A percentile compares a stretch with the other conserved stretches of the same genome.
phyloP scores from a whole-genome alignment of 2,329 filamentous ascomycete species.

The Furcasterigmium sp. region DNA sequence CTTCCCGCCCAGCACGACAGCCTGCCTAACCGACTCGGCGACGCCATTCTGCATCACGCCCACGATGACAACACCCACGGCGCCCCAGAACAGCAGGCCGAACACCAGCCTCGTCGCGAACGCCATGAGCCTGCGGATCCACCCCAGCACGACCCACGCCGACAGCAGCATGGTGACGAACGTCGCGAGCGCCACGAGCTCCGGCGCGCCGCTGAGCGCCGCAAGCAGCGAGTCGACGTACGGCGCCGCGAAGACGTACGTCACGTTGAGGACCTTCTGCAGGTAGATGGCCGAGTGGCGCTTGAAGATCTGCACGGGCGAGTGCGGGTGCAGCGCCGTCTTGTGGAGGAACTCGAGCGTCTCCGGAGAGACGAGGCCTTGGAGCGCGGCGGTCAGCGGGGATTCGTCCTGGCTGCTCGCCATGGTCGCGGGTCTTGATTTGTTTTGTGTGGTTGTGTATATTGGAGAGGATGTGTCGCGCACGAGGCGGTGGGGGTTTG shows the following conservation, averaged over 20 bases:
- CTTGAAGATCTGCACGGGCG: slow-evolving; percentile 36
- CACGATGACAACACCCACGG: slow-evolving; percentile 46
- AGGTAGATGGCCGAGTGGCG: slow-evolving; percentile 24
- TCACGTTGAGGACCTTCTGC: slow-evolving; percentile 20
- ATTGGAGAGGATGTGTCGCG: not conserved
- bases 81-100: slow-evolving; percentile 59
- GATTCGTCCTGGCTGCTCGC: slow-evolving; percentile 14
- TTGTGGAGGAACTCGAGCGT: slow-evolving; percentile 36
- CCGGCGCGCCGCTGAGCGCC: slow-evolving; percentile 30
- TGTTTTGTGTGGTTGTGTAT: not conserved
- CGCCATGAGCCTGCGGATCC: slow-evolving; percentile 65
- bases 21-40: slow-evolving; percentile 58
- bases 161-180: slow-evolving; percentile 52
- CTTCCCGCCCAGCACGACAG: slow-evolving; percentile 34
- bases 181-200: slow-evolving; percentile 37
- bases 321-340: slow-evolving; percentile 40
- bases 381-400: slow-evolving; percentile 27
- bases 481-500: not conserved
- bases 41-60: slow-evolving; percentile 62
- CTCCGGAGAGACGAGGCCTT: slow-evolving; percentile 38
- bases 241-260: slow-evolving; percentile 37
- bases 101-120: slow-evolving; percentile 70
- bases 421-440: slow-evolving; percentile 15
- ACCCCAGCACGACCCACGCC: slow-evolving; percentile 62
- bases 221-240: slow-evolving; percentile 31